phyloP scores from a whole-genome alignment of 768 basidiomycete species.

The Neoboletus magnificus region DNA sequence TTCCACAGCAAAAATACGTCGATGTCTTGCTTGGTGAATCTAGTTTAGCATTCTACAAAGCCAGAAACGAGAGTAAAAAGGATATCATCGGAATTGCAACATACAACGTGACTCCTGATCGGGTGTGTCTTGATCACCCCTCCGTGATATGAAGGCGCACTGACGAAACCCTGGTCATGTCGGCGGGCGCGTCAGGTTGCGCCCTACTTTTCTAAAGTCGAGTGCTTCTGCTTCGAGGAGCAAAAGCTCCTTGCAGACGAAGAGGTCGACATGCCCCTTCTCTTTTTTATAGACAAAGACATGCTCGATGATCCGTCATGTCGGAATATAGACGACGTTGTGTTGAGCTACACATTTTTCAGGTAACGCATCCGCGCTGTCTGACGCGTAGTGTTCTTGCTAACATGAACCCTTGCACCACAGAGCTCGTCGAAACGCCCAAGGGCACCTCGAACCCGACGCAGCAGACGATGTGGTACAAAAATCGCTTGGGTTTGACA shows the following conservation, averaged over 20 bases:
- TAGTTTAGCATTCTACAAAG: constrained; percentile 93
- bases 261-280: constrained; percentile 95
- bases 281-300: constrained; percentile 99
- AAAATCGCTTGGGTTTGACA: constrained; percentile 72
- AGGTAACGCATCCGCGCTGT: constrained; percentile 45
- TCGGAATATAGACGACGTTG: constrained; percentile 83
- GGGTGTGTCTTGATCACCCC: constrained; percentile 49
- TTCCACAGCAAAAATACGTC: constrained; percentile 86
- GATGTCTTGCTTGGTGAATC: constrained; percentile 94
- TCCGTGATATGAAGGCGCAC: neutral
- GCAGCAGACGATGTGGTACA: constrained; percentile 78
- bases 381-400: neutral
- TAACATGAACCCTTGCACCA: neutral
- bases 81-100: constrained; percentile 99
- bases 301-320: constrained; percentile 90
- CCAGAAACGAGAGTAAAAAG: constrained; percentile 76
- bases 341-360: constrained; percentile 98
- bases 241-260: constrained; percentile 92
- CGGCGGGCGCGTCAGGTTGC: constrained; percentile 60
- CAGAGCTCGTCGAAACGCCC: constrained; percentile 82
- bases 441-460: constrained; percentile 89
- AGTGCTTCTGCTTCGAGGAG: constrained; percentile 99
- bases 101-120: constrained; percentile 97
- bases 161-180: neutral
- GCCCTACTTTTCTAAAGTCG: constrained; percentile 98